Evolutionary conservation across 345 rosid genomes (phyloP), one percentile per base, ranked within the genome.

Genomic region (Eucalyptus cloeziana): DNA sequence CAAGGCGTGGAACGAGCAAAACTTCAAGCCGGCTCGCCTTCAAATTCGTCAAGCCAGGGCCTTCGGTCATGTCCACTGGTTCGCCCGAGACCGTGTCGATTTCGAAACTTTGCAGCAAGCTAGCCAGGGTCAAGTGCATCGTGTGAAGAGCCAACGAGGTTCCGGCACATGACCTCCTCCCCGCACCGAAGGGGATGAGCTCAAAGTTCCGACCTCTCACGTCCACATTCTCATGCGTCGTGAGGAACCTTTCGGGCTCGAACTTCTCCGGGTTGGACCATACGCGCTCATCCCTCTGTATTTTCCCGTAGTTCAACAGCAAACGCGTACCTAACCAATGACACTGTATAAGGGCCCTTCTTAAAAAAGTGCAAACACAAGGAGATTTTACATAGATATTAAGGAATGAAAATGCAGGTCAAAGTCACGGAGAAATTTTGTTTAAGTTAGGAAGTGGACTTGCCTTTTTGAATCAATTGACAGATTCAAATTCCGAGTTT

Each of bases 11-110:
- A 10, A 85, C 71, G 49, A 92, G 51, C 31, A 91, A 43, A 89
- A 92, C 92, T 67, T 91, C 90, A 76, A 93, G 91, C 7, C 93
- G 92, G 86, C 92, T 91, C 10, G 94, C 92, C 91, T 92, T 94
- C 2, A 90, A 33, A 89, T 91, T 91, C n/a, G 91, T 90, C 83
- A 93, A 58, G 19, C 93, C 90, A 21, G 45, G 50, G 85, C 90
- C 89, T 79, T 87, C 91, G 4, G 91, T 91, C 93, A 92, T 94
- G 85, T 94, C 95, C 76, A 92, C 89, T 2, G 83, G 90, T 88
- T 87, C 87, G 5, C 25, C 52, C 12, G 90, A 91, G 69, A 91
- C 89, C 86, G 54, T 92, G 47, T 67, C 58, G 43, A 92, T 89
- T 19, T 94, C 91, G 52, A 93, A 94, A 49, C 90, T 86, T 13